Conservation (phyloP, 305 asterid species). For the Solanum hybrid region DNA sequence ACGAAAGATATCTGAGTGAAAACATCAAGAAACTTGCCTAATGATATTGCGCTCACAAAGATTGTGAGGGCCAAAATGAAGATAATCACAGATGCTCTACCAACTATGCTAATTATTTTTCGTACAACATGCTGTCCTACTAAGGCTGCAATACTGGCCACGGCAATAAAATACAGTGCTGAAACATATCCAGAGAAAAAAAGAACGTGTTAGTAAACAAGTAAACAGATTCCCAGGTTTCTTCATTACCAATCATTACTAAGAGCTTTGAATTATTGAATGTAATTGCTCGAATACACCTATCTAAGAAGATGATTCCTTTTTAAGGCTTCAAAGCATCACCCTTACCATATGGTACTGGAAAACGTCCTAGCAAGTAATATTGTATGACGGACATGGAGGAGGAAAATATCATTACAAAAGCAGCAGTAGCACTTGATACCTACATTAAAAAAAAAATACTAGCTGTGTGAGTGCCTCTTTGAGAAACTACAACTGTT, state of each 20-base stretch:
- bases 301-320: neutral
- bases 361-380: conserved; percentile 58
- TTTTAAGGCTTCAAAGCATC: neutral
- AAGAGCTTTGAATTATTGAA: neutral
- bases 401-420: conserved; percentile 59
- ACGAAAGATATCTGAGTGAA: neutral
- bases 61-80: conserved; percentile 59
- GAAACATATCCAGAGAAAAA: conserved; percentile 11
- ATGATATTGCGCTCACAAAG: conserved; percentile 45
- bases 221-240: neutral
- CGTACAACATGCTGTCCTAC: conserved; percentile 60
- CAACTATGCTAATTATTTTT: conserved; percentile 40
- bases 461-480: too few relatives aligned
- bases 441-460: conserved; percentile 21
- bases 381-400: conserved; percentile 77
- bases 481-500: neutral
- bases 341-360: conserved; percentile 45
- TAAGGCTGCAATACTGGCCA: conserved; percentile 59
- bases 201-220: neutral
- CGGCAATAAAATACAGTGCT: conserved; percentile 54
- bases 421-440: conserved; percentile 72
- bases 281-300: neutral
- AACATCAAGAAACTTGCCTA: conserved; percentile 28
- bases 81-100: conserved; percentile 64
- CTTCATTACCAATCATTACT: neutral